A percentile compares a stretch with the other conserved stretches of the same genome.
These are phyloP conservation scores for Ogataea pini DNA, from an alignment of 805 yeast genomes.

Conservation along the genomic window DNA sequence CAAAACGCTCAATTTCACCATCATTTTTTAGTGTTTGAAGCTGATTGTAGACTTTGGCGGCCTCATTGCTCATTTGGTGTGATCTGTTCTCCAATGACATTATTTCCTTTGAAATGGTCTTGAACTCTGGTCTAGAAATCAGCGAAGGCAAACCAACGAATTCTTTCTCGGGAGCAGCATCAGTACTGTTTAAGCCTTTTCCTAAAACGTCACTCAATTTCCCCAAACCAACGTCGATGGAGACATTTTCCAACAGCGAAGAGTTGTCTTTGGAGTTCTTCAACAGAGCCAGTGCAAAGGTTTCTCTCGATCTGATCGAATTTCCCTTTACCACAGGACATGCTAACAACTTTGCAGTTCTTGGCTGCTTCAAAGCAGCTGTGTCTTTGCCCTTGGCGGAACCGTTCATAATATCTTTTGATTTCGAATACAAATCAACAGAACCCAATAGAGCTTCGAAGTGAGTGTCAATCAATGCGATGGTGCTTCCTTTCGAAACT, in stretches of 20 bases:
- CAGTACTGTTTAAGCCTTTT: constrained; percentile 44
- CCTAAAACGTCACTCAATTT: constrained; percentile 70
- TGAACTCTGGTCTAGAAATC: constrained; percentile 21
- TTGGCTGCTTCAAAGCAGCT: constrained; percentile 18
- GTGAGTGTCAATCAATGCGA: constrained; percentile 47
- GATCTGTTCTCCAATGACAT: constrained; percentile 28
- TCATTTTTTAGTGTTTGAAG: constrained; percentile 27
- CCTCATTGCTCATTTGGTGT: constrained; percentile 24
- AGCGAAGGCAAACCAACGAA: constrained; percentile 29
- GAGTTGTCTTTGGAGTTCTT: constrained; percentile 44
- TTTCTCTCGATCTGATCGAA: constrained; percentile 40
- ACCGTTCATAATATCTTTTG: constrained; percentile 23
- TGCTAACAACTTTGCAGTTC: constrained; percentile 33
- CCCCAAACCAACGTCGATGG: constrained; percentile 65
- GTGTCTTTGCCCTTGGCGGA: constrained; percentile 7
- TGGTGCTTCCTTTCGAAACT: constrained; percentile 40
- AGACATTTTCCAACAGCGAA: constrained; percentile 44
- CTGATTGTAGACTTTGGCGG: constrained; percentile 30
- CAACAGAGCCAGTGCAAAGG: constrained; percentile 45
- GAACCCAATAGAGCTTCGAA: constrained; percentile 40
- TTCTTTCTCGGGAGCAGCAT: constrained; percentile 14
- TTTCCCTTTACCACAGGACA: constrained; percentile 44
- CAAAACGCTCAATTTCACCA: constrained; percentile 32
- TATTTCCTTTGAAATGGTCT: constrained; percentile 24
- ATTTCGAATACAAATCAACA: constrained; percentile 33